Percentiles rank a stretch among this genome's conserved stretches.
phyloP scores from a whole-genome alignment of 108 stramenopile species.

The Skeletonema costatum region DNA sequence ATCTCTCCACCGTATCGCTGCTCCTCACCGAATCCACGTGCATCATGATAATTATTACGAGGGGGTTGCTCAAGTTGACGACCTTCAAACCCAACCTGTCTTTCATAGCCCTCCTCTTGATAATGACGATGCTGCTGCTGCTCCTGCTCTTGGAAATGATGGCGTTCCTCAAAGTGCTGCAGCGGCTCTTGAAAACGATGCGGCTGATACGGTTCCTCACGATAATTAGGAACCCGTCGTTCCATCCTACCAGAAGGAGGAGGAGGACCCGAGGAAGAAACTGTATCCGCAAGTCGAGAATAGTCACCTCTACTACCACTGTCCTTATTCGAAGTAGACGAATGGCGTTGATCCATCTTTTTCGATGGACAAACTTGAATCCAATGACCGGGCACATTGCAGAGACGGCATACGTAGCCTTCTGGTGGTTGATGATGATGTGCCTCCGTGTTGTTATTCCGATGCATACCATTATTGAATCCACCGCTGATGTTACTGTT shows the following conservation, averaged over 20 bases:
- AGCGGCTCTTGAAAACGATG: neutral
- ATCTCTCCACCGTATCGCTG: neutral
- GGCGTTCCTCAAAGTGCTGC: neutral
- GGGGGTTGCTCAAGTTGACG: neutral
- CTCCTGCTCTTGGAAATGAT: neutral
- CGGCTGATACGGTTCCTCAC: neutral
- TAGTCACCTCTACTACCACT: neutral
- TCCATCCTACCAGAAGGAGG: neutral
- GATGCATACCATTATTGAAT: neutral
- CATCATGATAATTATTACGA: neutral
- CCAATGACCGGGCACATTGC: neutral
- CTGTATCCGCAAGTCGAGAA: neutral
- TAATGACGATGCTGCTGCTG: neutral
- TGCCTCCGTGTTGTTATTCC: neutral
- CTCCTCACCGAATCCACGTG: neutral
- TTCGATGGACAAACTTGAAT: neutral
- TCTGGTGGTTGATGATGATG: neutral
- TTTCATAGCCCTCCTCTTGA: neutral
- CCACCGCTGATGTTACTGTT: neutral
- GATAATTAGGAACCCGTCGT: neutral
- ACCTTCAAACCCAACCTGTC: neutral
- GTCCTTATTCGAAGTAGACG: neutral
- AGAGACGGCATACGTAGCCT: neutral
- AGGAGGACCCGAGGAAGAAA: neutral
- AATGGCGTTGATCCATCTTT: conserved; percentile 1